Evolutionary conservation across 345 rosid genomes (phyloP).

Genomic region (Brassica nigra): DNA sequence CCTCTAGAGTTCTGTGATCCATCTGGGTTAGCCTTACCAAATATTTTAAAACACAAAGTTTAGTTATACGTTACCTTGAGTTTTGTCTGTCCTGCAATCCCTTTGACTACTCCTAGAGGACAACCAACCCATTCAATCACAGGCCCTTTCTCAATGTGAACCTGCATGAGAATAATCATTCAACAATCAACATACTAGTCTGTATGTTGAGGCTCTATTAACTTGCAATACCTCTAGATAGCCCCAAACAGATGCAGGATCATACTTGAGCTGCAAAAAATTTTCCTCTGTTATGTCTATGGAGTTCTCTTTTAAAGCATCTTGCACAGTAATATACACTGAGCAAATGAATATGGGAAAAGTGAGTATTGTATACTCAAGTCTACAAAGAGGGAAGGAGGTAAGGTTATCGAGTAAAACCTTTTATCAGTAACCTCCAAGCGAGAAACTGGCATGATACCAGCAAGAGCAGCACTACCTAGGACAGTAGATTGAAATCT

Average conservation of each 20-base stretch:
- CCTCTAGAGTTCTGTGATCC: conserved; percentile 55
- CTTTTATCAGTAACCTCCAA: conserved; percentile 78
- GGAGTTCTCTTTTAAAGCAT: conserved; percentile 58
- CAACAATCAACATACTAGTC: not conserved
- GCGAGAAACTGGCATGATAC: conserved; percentile 72
- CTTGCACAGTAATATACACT: conserved; percentile 82
- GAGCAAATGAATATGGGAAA: conserved; percentile 46
- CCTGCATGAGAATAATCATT: conserved; percentile 43
- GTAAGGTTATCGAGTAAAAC: conserved; percentile 41
- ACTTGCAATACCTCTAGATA: conserved; percentile 68
- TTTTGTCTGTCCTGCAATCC: conserved; percentile 93
- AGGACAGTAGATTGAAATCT: conserved; percentile 90
- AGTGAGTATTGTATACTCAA: conserved; percentile 41
- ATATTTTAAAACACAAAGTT: not conserved
- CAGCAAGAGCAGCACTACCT: conserved; percentile 95
- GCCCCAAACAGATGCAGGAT: conserved; percentile 80
- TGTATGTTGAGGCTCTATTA: not conserved
- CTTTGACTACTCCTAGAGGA: conserved; percentile 90
- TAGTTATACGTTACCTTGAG: conserved; percentile 60
- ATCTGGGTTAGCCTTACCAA: conserved; percentile 40
- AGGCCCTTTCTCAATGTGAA: conserved; percentile 99
- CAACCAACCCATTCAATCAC: conserved; percentile 85
- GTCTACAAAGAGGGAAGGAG: not conserved
- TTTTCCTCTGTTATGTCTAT: conserved; percentile 61
- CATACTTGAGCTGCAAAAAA: conserved; percentile 69